These are phyloP conservation scores for Colletotrichum sp. DNA, from an alignment of 2,329 filamentous ascomycete species.

Conservation along the genomic window DNA sequence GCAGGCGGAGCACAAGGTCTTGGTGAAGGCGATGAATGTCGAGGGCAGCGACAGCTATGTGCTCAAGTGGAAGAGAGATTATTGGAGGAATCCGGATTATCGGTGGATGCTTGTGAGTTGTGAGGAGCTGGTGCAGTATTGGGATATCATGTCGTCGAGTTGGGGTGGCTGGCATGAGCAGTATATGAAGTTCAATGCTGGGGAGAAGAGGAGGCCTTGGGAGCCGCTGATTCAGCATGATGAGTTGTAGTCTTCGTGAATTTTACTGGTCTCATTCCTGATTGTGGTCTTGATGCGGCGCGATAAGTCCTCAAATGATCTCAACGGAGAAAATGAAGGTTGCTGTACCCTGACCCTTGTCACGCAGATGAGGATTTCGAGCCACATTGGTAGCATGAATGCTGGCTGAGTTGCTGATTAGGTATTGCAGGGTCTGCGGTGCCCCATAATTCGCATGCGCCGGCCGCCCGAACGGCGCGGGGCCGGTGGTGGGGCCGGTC, in stretches of 20 bases:
- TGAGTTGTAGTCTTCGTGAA: not conserved
- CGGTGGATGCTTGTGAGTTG: not conserved
- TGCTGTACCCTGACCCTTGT: too few species aligned
- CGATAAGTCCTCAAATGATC: not conserved
- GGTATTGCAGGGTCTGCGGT: too few species aligned
- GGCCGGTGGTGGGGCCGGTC: not conserved
- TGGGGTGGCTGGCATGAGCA: not conserved
- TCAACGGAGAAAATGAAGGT: not conserved
- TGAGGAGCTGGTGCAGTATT: not conserved
- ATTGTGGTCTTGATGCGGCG: not conserved
- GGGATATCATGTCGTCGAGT: not conserved
- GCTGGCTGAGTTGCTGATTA: too few species aligned
- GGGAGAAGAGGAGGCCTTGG: not conserved
- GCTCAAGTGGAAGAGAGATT: not conserved
- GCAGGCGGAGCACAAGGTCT: not conserved
- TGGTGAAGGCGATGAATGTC: not conserved
- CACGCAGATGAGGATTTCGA: too few species aligned
- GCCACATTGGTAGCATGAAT: too few species aligned
- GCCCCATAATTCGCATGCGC: not conserved
- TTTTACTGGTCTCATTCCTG: fast-evolving
- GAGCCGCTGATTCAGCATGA: not conserved
- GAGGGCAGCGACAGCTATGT: not conserved
- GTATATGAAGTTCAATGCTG: not conserved
- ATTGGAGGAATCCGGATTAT: not conserved
- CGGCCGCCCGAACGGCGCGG: not conserved